Percentiles rank a stretch among this genome's conserved stretches.
These are phyloP conservation scores for Dactylis glomerata DNA, from an alignment of 176 grass and related monocot species.

Conservation along the genomic window DNA sequence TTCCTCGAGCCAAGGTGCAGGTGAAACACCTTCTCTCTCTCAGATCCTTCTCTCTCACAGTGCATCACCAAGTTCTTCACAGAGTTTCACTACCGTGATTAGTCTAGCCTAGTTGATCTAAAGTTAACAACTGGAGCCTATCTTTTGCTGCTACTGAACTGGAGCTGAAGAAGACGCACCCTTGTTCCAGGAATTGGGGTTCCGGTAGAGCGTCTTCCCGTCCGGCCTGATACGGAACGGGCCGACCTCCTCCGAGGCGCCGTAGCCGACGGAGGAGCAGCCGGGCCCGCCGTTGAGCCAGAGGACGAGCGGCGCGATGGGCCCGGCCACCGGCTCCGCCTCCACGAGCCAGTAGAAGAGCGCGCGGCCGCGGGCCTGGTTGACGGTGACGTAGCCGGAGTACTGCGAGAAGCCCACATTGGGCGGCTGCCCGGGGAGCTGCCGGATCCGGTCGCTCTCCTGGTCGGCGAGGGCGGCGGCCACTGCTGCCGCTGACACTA, in stretches of 20 bases:
- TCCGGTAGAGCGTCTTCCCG: constrained; percentile 63
- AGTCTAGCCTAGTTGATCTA: too few relatives aligned
- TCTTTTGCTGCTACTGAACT: not conserved
- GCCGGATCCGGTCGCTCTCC: constrained; percentile 75
- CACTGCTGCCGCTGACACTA: not conserved
- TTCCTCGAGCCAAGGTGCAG: too few relatives aligned
- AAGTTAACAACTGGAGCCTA: too few relatives aligned
- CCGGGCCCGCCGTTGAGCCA: constrained; percentile 97
- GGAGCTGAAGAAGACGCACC: constrained; percentile 40
- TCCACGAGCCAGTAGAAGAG: constrained; percentile 99
- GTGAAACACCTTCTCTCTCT: too few relatives aligned
- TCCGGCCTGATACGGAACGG: constrained; percentile 86
- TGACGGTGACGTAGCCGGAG: constrained; percentile 87
- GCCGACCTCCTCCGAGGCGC: constrained; percentile 96
- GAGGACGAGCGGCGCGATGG: constrained; percentile 72
- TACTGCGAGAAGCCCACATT: constrained; percentile 74
- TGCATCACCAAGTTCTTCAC: too few relatives aligned
- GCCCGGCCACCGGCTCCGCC: constrained; percentile 54
- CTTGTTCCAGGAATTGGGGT: constrained; percentile 92
- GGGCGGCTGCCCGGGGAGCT: constrained; percentile 70
- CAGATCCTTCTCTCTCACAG: too few relatives aligned
- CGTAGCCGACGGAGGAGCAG: constrained; percentile 85
- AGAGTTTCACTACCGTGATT: too few relatives aligned
- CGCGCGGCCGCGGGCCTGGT: constrained; percentile 60
- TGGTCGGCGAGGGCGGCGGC: constrained; percentile 27